Conservation (phyloP, 768 basidiomycete species). For the Lactarius vividus region DNA sequence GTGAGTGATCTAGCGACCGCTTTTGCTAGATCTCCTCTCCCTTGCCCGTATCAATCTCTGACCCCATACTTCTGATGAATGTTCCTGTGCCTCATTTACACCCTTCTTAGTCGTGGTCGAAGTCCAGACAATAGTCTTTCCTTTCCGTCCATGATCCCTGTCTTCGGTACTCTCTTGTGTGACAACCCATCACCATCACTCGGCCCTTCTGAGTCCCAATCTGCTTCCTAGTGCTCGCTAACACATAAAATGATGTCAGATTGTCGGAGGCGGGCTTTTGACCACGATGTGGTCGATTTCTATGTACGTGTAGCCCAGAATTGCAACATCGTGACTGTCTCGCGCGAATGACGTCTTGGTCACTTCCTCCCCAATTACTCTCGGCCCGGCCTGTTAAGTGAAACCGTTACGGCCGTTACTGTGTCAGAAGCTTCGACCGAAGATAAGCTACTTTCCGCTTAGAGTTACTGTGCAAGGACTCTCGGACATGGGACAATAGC, state of each 20-base stretch:
- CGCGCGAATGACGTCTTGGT: not conserved
- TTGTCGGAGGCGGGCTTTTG: no score
- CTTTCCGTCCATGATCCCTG: not conserved
- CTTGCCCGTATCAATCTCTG: not conserved
- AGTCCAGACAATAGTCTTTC: not conserved
- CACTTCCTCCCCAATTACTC: not conserved
- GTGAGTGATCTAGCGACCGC: slow-evolving; percentile 39
- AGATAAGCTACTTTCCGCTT: not conserved
- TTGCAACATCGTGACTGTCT: not conserved
- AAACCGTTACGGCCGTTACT: not conserved
- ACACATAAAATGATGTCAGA: not conserved
- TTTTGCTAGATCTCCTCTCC: slow-evolving; percentile 39
- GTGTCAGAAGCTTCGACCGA: not conserved
- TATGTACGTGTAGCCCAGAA: not conserved
- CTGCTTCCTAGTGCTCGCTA: not conserved
- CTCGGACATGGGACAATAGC: not conserved
- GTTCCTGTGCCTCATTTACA: not conserved
- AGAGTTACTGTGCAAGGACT: not conserved
- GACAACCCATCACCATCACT: not conserved
- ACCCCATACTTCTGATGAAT: not conserved
- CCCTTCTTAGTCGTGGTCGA: not conserved
- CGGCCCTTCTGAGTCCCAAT: not conserved
- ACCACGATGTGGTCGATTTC: not conserved
- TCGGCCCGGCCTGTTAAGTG: not conserved
- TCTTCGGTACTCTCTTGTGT: not conserved